Conservation (phyloP, 2,329 filamentous ascomycete genomes). For the Zymoseptoria passerinii region DNA sequence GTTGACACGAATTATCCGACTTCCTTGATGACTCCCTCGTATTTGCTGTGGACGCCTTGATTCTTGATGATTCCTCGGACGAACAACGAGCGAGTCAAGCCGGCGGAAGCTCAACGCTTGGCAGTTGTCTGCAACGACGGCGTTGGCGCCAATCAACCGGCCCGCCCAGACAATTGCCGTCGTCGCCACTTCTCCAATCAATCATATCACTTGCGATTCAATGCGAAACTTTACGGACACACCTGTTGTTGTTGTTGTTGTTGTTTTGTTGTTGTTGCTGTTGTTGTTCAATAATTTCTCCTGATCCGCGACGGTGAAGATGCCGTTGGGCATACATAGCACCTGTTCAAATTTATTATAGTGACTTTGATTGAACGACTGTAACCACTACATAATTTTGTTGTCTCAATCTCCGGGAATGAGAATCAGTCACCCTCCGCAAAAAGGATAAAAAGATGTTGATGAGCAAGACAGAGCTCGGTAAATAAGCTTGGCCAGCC, state of each 20-base stretch:
- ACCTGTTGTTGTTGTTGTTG: too few relatives aligned
- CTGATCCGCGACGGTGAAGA: neutral
- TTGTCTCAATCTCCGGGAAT: neutral
- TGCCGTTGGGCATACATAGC: neutral
- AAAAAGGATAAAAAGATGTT: neutral
- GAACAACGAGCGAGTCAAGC: neutral
- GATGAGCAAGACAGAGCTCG: neutral
- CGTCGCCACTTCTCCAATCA: neutral
- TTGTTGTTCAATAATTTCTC: neutral
- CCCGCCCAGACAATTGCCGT: neutral
- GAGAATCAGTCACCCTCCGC: neutral
- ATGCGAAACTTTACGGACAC: neutral
- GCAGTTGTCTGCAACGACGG: neutral
- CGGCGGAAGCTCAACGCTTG: neutral
- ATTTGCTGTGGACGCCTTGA: neutral
- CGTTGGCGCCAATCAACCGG: neutral
- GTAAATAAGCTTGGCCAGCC: neutral
- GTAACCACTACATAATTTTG: neutral
- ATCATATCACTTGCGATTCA: neutral
- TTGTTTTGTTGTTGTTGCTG: too few relatives aligned
- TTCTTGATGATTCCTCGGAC: neutral
- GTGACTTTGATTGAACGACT: neutral
- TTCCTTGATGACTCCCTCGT: neutral
- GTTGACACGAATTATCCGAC: neutral
- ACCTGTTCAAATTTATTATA: neutral